Conservation (phyloP, 371 early-diverging fungal genomes). For the Lichtheimia corymbifera region DNA sequence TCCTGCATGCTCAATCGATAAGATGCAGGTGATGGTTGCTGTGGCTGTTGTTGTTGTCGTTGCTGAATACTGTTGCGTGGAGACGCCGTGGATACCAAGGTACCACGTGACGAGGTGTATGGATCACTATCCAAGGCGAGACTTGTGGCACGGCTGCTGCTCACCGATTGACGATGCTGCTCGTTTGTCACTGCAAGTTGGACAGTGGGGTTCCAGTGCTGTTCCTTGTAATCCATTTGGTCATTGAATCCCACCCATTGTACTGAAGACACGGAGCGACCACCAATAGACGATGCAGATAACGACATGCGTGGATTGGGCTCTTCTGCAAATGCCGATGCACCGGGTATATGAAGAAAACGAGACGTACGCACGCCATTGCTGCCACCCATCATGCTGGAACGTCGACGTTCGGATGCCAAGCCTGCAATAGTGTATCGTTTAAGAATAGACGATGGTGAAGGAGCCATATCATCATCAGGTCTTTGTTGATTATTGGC, state of each 20-base stretch:
- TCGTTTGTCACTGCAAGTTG: slow-evolving; percentile 38
- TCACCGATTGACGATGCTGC: slow-evolving; percentile 10
- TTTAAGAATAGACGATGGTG: slow-evolving; percentile 8
- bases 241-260: slow-evolving; percentile 48
- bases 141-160: slow-evolving; percentile 17
- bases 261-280: slow-evolving; percentile 33
- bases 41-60: not conserved
- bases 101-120: slow-evolving; percentile 4
- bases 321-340: not conserved
- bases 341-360: slow-evolving; percentile 14
- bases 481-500: not conserved
- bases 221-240: slow-evolving; percentile 34
- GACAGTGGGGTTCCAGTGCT: slow-evolving; percentile 18
- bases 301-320: not conserved
- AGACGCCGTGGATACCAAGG: not conserved
- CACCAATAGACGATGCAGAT: slow-evolving; percentile 22
- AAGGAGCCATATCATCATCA: not conserved
- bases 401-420: slow-evolving; percentile 11
- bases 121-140: slow-evolving; percentile 8
- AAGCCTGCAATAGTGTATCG: slow-evolving; percentile 12
- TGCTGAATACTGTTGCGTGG: not conserved
- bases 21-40: not conserved
- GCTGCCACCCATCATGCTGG: slow-evolving; percentile 7
- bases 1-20: slow-evolving; percentile 9
- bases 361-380: slow-evolving; percentile 19